phyloP scores from a whole-genome alignment of 2,329 filamentous ascomycete species.

The Exophiala mesophila region DNA sequence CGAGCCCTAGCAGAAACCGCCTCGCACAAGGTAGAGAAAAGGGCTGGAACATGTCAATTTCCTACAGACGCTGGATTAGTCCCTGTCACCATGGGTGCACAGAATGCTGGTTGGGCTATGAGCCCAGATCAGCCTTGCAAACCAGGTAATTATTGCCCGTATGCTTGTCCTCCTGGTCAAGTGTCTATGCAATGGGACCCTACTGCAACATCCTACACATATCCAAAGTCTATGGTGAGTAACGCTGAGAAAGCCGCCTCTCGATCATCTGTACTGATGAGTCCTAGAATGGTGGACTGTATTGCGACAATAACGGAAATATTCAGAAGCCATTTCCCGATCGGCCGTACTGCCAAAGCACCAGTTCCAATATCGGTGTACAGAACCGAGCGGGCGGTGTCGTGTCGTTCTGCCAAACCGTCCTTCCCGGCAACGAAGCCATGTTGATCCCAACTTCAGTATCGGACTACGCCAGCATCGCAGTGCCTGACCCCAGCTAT shows the following conservation, averaged over 20 bases:
- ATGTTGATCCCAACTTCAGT: constrained; percentile 79
- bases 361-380: constrained; percentile 60
- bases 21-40: constrained; percentile 43
- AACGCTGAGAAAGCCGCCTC: no score
- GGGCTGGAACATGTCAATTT: constrained; percentile 57
- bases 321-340: constrained; percentile 65
- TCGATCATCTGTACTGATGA: constrained; percentile 14
- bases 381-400: constrained; percentile 60
- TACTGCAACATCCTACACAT: constrained; percentile 59
- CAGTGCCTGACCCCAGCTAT: constrained; percentile 65
- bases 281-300: constrained; percentile 65
- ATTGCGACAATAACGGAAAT: constrained; percentile 62
- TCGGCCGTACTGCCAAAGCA: constrained; percentile 65
- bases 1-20: constrained; percentile 15
- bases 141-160: constrained; percentile 66
- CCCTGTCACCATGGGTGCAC: constrained; percentile 56
- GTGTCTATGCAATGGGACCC: constrained; percentile 77
- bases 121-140: constrained; percentile 67
- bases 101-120: constrained; percentile 75
- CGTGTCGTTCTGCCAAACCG: constrained; percentile 73
- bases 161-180: constrained; percentile 70
- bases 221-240: constrained; percentile 71
- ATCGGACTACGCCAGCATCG: constrained; percentile 50
- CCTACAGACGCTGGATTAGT: constrained; percentile 64
- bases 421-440: constrained; percentile 71